Conservation (phyloP, 2,329 filamentous ascomycete genomes). For the Thelonectria rubi region DNA sequence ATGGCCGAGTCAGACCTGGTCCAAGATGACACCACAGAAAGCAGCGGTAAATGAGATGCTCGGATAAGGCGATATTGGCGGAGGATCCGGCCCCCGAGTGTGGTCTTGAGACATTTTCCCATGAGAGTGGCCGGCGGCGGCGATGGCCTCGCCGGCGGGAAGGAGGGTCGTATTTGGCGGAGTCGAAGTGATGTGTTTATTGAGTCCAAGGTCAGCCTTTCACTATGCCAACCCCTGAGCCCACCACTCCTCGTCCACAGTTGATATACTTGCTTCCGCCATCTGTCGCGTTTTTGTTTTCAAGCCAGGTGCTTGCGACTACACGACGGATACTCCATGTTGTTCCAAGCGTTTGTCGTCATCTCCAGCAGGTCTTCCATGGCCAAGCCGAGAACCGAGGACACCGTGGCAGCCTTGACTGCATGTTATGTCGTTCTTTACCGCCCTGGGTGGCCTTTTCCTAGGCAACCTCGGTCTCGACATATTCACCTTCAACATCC, state of each 20-base stretch:
- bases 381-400: too few species aligned
- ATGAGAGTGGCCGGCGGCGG: background rate
- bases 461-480: background rate
- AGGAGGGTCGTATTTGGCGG: background rate
- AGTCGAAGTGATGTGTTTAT: background rate
- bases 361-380: too few species aligned
- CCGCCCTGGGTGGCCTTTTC: too few species aligned
- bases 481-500: background rate
- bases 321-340: too few species aligned
- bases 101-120: background rate
- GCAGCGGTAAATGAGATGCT: conserved; percentile 3
- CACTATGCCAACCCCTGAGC: too few species aligned
- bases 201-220: background rate
- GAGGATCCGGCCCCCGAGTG: background rate
- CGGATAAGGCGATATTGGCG: background rate
- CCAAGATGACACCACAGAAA: conserved; percentile 4
- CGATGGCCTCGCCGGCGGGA: background rate
- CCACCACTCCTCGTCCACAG: too few species aligned
- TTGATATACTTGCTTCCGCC: too few species aligned
- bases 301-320: too few species aligned
- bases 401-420: background rate
- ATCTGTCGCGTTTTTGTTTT: too few species aligned
- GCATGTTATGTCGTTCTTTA: too few species aligned
- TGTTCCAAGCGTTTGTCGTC: too few species aligned
- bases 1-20: background rate